Percentiles rank a stretch among this genome's conserved stretches.
phyloP scores from a whole-genome alignment of 345 rosid genomes.

The Eucalyptus sp. region DNA sequence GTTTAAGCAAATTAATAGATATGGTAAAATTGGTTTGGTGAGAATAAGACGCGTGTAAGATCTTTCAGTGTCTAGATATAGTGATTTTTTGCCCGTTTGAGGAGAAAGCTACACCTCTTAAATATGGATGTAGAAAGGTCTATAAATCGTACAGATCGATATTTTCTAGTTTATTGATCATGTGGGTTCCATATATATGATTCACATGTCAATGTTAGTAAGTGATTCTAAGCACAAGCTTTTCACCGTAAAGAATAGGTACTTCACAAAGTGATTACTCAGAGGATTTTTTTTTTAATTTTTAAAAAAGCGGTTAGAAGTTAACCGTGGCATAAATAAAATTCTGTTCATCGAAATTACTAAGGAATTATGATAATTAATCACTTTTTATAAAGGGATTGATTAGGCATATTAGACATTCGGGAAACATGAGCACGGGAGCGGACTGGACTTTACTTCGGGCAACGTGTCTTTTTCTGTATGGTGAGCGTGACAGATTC shows the following conservation, averaged over 20 bases:
- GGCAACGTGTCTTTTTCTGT: not conserved
- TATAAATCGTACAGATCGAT: not conserved
- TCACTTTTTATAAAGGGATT: not conserved
- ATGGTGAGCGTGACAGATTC: not conserved
- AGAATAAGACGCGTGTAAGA: not conserved
- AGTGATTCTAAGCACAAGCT: not conserved
- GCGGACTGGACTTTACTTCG: not conserved
- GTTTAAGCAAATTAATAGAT: not conserved
- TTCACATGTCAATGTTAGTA: not conserved
- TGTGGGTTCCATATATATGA: not conserved
- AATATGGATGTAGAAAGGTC: not conserved
- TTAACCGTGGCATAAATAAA: not conserved
- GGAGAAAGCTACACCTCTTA: not conserved
- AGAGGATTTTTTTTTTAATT: not conserved
- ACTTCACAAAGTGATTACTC: not conserved
- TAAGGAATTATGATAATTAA: not conserved
- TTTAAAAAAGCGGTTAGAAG: not conserved
- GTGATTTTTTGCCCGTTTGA: not conserved
- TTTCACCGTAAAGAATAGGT: not conserved
- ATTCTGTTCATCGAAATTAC: not conserved
- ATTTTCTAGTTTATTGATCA: not conserved
- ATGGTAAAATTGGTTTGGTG: not conserved
- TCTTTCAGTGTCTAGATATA: not conserved
- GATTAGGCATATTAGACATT: not conserved
- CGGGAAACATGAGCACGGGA: not conserved